Conservation (phyloP, 2,329 filamentous ascomycete genomes). For the Annulohypoxylon truncatum region DNA sequence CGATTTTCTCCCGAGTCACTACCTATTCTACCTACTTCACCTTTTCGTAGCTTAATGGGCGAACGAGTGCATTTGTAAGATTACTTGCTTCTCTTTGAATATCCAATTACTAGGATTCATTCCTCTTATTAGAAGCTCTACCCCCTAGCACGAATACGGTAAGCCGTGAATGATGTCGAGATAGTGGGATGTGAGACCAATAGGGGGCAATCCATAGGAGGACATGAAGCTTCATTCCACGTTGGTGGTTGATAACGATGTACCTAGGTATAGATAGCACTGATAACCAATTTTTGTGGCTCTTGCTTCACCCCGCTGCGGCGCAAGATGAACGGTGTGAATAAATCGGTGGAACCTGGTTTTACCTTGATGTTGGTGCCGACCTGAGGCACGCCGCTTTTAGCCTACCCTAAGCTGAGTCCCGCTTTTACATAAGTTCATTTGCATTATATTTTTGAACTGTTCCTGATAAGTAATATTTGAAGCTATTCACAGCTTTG, state of each 20-base stretch:
- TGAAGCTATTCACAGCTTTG: too few species aligned
- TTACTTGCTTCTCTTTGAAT: neutral
- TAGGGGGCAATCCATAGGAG: too few species aligned
- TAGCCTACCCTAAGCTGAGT: too few species aligned
- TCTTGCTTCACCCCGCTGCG: constrained; percentile 18
- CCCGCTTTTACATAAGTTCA: too few species aligned
- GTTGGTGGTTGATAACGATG: neutral
- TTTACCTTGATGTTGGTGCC: too few species aligned
- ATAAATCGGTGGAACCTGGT: neutral
- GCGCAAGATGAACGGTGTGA: neutral
- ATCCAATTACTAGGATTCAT: neutral
- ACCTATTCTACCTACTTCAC: neutral
- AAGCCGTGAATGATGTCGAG: neutral
- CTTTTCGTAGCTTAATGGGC: neutral
- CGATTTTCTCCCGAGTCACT: neutral
- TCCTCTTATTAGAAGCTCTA: neutral
- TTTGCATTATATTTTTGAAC: too few species aligned
- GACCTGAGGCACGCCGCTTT: too few species aligned
- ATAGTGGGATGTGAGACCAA: neutral
- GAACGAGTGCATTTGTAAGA: neutral
- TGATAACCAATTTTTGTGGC: too few species aligned
- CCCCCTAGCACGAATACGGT: neutral
- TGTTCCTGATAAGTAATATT: too few species aligned
- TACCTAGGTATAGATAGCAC: neutral
- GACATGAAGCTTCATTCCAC: too few species aligned